Percentiles rank a stretch among this genome's conserved stretches.
Conservation (phyloP, 2,329 filamentous ascomycete genomes). For the Helotiales sp. region DNA sequence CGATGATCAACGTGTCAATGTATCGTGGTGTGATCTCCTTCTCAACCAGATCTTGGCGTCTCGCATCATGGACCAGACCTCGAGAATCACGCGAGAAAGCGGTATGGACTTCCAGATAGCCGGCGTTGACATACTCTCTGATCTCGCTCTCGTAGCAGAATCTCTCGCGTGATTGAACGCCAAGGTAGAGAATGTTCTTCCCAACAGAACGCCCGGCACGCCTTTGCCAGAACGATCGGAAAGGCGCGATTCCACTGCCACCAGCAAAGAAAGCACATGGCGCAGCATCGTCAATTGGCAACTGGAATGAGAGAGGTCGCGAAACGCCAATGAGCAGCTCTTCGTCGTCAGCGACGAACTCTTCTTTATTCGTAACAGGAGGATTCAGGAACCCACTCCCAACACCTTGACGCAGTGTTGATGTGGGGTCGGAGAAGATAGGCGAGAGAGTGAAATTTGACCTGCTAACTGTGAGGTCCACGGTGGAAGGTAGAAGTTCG, state of each 20-base stretch:
- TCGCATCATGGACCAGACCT: slow-evolving; percentile 53
- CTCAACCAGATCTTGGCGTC: slow-evolving; percentile 52
- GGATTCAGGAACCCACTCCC: slow-evolving; percentile 61
- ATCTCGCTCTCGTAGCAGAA: slow-evolving; percentile 57
- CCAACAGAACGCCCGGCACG: slow-evolving; percentile 50
- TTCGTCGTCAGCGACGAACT: slow-evolving; percentile 48
- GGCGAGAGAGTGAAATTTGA: slow-evolving; percentile 55
- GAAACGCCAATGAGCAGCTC: slow-evolving; percentile 58
- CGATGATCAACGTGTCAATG: slow-evolving; percentile 56
- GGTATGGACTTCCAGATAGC: slow-evolving; percentile 57
- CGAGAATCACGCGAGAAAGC: slow-evolving; percentile 57
- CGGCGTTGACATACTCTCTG: slow-evolving; percentile 51
- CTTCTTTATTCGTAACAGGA: slow-evolving; percentile 46
- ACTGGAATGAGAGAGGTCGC: slow-evolving; percentile 55
- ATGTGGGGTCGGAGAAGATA: slow-evolving; percentile 14
- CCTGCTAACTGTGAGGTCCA: slow-evolving; percentile 57
- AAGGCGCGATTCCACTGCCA: slow-evolving; percentile 58
- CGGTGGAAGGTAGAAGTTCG: slow-evolving; percentile 55
- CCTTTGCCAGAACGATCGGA: slow-evolving; percentile 59
- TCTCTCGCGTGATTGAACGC: slow-evolving; percentile 58
- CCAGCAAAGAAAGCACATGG: slow-evolving; percentile 60
- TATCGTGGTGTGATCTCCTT: slow-evolving; percentile 56
- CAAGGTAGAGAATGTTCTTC: slow-evolving; percentile 55
- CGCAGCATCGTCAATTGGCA: slow-evolving; percentile 55
- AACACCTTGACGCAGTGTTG: slow-evolving; percentile 49